phyloP scores from a whole-genome alignment of 257 asterid species.

The Marsdenia floribunda region DNA sequence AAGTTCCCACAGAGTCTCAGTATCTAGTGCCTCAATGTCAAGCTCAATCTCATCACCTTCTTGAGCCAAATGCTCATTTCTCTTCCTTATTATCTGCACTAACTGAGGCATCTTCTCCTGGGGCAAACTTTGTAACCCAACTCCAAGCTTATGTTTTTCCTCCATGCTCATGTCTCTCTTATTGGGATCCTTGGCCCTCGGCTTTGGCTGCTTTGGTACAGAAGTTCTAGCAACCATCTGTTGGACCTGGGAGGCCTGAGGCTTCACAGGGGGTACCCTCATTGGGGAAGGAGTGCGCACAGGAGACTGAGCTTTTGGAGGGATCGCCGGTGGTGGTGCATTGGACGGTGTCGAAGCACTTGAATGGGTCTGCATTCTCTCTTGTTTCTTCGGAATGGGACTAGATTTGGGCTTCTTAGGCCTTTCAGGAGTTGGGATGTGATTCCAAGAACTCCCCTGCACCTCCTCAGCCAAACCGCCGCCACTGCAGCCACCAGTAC shows the following conservation, averaged over 20 bases:
- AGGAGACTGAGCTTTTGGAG: slow-evolving; percentile 24
- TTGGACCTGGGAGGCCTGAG: slow-evolving; percentile 27
- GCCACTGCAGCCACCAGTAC: slow-evolving; percentile 13
- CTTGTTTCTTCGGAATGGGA: slow-evolving; percentile 40
- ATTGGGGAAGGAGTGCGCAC: slow-evolving; percentile 47
- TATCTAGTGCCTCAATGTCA: slow-evolving; percentile 89
- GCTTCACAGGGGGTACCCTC: slow-evolving; percentile 40
- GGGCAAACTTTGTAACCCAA: slow-evolving; percentile 84
- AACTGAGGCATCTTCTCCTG: slow-evolving; percentile 96
- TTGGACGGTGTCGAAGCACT: slow-evolving; percentile 55
- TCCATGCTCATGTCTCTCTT: slow-evolving; percentile 93
- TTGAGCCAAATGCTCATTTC: slow-evolving; percentile 80
- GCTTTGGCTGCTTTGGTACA: slow-evolving; percentile 68
- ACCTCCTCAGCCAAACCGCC: slow-evolving; percentile 41
- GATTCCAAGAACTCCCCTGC: slow-evolving; percentile 85
- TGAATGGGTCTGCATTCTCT: slow-evolving; percentile 56
- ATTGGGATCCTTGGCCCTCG: slow-evolving; percentile 78
- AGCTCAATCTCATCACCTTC: slow-evolving; percentile 99
- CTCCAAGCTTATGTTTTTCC: slow-evolving; percentile 92
- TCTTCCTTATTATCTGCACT: slow-evolving; percentile 75
- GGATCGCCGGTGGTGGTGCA: slow-evolving; percentile 15
- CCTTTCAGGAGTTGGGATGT: slow-evolving; percentile 41
- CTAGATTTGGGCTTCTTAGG: slow-evolving; percentile 43
- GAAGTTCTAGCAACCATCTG: slow-evolving; percentile 27
- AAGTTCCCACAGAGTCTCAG: slow-evolving; percentile 94